phyloP scores from a whole-genome alignment of 2,329 filamentous ascomycete species.

The Trichoderma pleuroti region DNA sequence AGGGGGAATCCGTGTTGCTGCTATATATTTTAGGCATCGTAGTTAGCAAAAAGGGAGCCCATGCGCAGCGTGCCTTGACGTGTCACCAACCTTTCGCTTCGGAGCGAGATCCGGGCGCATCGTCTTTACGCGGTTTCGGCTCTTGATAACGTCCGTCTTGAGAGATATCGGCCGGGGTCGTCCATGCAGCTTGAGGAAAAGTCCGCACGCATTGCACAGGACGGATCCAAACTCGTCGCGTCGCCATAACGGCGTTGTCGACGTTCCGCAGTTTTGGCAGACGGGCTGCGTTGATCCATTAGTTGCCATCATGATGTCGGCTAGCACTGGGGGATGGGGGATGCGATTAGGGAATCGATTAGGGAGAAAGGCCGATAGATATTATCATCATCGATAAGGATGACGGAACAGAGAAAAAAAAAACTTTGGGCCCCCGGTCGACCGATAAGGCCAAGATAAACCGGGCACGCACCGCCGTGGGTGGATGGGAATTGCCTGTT shows the following conservation, averaged over 20 bases:
- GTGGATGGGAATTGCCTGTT: not conserved
- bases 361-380: slow-evolving; percentile 31
- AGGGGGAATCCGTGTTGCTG: slow-evolving; percentile 37
- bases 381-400: slow-evolving; percentile 40
- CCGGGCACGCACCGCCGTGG: slow-evolving; percentile 22
- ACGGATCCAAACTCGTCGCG: slow-evolving; percentile 94
- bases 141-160: slow-evolving; percentile 99
- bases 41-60: not conserved
- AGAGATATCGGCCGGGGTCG: slow-evolving; percentile 89
- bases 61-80: not conserved
- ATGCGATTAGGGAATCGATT: slow-evolving; percentile 24
- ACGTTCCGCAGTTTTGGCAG: slow-evolving; percentile 94
- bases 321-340: slow-evolving; percentile 31
- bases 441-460: slow-evolving; percentile 37
- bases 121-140: slow-evolving; percentile 95
- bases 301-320: slow-evolving; percentile 49
- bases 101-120: slow-evolving; percentile 71
- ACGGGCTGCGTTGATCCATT: slow-evolving; percentile 76
- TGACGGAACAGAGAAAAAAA: slow-evolving; percentile 34
- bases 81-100: slow-evolving; percentile 70
- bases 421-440: slow-evolving; percentile 31
- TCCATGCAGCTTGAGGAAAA: slow-evolving; percentile 96
- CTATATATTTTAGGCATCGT: slow-evolving; percentile 16
- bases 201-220: slow-evolving; percentile 95
- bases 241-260: slow-evolving; percentile 94